phyloP scores from a whole-genome alignment of 768 basidiomycete genomes.

The Auricularia cornea region DNA sequence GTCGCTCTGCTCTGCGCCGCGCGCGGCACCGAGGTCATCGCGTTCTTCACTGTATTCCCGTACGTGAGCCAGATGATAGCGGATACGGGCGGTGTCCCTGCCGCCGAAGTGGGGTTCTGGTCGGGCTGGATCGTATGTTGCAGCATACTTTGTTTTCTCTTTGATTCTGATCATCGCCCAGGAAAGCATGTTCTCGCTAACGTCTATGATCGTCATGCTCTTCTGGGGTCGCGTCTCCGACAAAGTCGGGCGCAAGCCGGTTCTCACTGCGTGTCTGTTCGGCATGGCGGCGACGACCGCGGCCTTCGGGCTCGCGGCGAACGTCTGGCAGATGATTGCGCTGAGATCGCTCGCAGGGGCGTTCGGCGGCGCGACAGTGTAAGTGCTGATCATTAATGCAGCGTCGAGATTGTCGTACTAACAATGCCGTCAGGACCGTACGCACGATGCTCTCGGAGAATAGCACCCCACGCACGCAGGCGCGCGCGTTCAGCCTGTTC shows the following conservation, averaged over 20 bases:
- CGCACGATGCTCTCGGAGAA: slow-evolving; percentile 5
- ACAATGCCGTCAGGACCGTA: background rate
- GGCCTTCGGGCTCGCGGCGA: slow-evolving; percentile 16
- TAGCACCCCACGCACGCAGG: slow-evolving; percentile 2
- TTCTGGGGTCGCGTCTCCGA: slow-evolving; percentile 38
- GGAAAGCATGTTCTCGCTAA: slow-evolving; percentile 5
- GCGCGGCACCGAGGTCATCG: slow-evolving; percentile 8
- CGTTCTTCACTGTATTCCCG: slow-evolving; percentile 13
- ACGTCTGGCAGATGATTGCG: slow-evolving; percentile 25
- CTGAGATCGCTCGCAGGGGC: slow-evolving; percentile 32
- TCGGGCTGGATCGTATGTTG: slow-evolving; percentile 6
- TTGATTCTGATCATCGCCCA: background rate
- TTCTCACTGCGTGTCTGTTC: slow-evolving; percentile 33
- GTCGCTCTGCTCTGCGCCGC: slow-evolving; percentile 9
- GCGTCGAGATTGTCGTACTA: background rate
- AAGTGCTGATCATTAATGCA: background rate
- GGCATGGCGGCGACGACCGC: slow-evolving; percentile 27
- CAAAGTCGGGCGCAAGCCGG: slow-evolving; percentile 35
- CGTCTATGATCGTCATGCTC: slow-evolving; percentile 11
- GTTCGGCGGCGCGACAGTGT: slow-evolving; percentile 36
- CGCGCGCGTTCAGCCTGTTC: slow-evolving; percentile 5
- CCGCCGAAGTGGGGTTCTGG: slow-evolving; percentile 3
- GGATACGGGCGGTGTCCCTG: slow-evolving; percentile 1
- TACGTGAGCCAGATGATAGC: slow-evolving; percentile 9
- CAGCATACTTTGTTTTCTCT: background rate